Evolutionary conservation across 768 basidiomycete species (phyloP).

Genomic region (Russula brevipes): DNA sequence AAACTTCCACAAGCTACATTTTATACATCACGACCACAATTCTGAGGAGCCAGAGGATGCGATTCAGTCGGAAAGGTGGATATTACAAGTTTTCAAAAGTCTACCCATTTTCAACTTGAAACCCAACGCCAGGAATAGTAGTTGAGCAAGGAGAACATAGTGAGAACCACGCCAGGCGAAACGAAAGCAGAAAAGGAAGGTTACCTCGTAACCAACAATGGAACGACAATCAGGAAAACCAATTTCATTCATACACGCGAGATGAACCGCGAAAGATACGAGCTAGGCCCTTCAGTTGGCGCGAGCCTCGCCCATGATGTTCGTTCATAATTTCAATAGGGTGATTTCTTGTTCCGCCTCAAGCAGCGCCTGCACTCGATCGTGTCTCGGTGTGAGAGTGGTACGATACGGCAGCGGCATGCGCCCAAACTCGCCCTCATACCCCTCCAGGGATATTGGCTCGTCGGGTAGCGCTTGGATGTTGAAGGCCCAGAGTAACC

Average conservation of each 20-base stretch:
- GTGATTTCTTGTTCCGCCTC: slow-evolving; percentile 20
- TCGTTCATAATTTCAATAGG: slow-evolving; percentile 15
- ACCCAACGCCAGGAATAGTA: not conserved
- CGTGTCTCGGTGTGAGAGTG: slow-evolving; percentile 27
- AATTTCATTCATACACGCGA: not conserved
- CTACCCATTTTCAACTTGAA: too few relatives aligned
- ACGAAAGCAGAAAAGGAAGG: too few relatives aligned
- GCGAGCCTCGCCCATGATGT: too few relatives aligned
- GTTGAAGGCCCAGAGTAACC: slow-evolving; percentile 45
- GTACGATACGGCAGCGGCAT: slow-evolving; percentile 42
- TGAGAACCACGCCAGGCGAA: not conserved
- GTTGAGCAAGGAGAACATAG: not conserved
- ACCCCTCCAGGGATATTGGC: slow-evolving; percentile 42
- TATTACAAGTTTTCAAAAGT: too few relatives aligned
- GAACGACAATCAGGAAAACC: not conserved
- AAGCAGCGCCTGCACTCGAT: slow-evolving; percentile 15
- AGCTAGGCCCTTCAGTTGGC: not conserved
- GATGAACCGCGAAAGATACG: not conserved
- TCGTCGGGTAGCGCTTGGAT: slow-evolving; percentile 40
- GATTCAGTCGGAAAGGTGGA: too few relatives aligned
- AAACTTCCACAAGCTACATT: too few relatives aligned
- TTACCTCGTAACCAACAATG: not conserved
- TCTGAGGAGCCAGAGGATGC: too few relatives aligned
- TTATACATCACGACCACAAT: too few relatives aligned
- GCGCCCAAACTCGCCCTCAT: slow-evolving; percentile 43